Base-by-base conservation (phyloP, 2,329 filamentous ascomycete genomes). In the Talaromyces sp. region DNA sequence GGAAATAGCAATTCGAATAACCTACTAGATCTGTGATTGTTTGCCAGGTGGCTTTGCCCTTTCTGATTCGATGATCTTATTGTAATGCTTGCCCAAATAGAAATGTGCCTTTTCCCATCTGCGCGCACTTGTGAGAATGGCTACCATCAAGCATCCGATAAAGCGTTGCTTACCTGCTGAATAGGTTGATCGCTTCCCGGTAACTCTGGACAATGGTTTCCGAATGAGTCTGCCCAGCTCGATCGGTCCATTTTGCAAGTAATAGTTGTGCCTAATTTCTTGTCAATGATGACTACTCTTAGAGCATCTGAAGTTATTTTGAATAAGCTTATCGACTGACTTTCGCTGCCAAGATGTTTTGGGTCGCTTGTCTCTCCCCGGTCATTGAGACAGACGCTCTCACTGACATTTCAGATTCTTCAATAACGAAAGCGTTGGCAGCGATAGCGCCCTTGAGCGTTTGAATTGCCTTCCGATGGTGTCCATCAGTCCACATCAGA, bases 91-190 rank as follows among this genome's bases (percentile, higher is more conserved):
- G 5, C 95, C 95, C 9, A 99, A 84, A 74, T 97, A 96, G 74
- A 98, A 99, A 73, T 98, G 93, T 0, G 92, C 93, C 76, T 97
- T 98, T 73, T 99, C 95, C 93, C 93, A 99, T 58, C 86, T 86
- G 59, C 31, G n/a, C 57, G 35, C 12, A 12, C 60, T 68, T 62
- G 40, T 50, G 23, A 46, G 5, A 44, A 31, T n/a, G 40, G 60
- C 61, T 52, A 18, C 31, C 39, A 25, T 25, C 7, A 12, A 31
- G 42, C 1, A 16, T 16, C 60, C n/a, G 40, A 64, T 18, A 35
- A 21, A 8, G 46, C 8, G 2, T 25, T 2, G 5, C 61, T 55
- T 65, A 74, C 71, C 71, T 74, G 52, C 72, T 70, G 64, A 80
- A 75, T 42, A 78, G 72, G 58, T 76, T 77, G 54, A 79, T 81